Conservation (phyloP, 176 grass and related monocot genomes). For the Metroxylon sagu region DNA sequence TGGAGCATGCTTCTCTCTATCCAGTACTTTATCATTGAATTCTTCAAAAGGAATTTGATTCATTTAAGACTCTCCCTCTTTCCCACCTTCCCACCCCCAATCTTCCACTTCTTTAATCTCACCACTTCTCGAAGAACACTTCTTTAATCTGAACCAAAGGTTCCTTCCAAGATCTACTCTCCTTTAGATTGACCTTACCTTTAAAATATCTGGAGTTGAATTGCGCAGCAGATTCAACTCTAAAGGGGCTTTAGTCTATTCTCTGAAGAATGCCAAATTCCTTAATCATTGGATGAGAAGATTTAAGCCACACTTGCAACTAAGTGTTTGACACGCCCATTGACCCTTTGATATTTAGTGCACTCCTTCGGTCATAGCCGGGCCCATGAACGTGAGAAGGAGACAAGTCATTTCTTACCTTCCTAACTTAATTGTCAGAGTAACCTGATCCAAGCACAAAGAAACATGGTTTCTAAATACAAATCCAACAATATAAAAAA, state of each 20-base stretch:
- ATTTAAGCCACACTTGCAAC: not conserved
- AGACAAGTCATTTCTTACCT: too few species aligned
- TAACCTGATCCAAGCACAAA: too few species aligned
- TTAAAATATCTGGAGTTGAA: not conserved
- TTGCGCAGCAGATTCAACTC: not conserved
- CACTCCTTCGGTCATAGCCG: not conserved
- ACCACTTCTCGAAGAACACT: not conserved
- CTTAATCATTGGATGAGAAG: not conserved
- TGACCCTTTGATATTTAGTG: not conserved
- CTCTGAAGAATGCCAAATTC: not conserved
- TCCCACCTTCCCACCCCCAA: not conserved
- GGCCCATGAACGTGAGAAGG: too few species aligned
- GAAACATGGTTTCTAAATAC: too few species aligned
- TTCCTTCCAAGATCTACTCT: too few species aligned
- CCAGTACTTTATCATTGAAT: not conserved
- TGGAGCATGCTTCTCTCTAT: not conserved
- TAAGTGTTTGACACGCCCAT: not conserved
- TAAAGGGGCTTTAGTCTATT: slow-evolving; percentile 1
- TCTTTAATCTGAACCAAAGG: not conserved
- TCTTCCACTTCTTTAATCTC: not conserved
- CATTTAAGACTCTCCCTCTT: not conserved
- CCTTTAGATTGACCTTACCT: too few species aligned
- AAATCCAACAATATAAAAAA: too few species aligned
- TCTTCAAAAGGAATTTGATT: not conserved
- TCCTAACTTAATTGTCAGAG: too few species aligned